These are phyloP conservation scores for Porogramme epimiltina DNA, from an alignment of 1,284 basidiomycete species.

Conservation along the genomic window DNA sequence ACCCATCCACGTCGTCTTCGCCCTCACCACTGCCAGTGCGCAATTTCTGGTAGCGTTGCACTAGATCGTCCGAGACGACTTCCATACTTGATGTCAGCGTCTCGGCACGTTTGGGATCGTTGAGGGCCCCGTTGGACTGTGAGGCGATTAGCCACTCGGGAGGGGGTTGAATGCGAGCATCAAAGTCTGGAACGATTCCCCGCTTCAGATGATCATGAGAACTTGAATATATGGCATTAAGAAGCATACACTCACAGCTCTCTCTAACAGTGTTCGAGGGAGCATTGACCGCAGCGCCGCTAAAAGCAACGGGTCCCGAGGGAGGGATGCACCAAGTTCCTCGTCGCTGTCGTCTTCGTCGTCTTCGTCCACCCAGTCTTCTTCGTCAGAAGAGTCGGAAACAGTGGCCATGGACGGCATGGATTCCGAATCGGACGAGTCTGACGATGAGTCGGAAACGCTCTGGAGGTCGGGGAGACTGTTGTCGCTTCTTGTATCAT, in stretches of 20 bases:
- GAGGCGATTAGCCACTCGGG: conserved; percentile 4
- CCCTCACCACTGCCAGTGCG: conserved; percentile 22
- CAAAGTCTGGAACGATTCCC: conserved; percentile 6
- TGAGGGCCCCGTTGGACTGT: conserved; percentile 5
- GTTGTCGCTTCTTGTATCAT: conserved; percentile 19
- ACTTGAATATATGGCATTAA: not conserved
- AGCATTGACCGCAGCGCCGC: not conserved
- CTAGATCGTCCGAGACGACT: conserved; percentile 24
- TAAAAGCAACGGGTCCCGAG: not conserved
- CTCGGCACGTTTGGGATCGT: conserved; percentile 28
- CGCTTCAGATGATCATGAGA: conserved; percentile 1
- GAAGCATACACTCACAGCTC: conserved; percentile 10
- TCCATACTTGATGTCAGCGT: conserved; percentile 28
- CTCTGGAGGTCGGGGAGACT: conserved; percentile 31
- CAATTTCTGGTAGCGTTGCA: conserved; percentile 31
- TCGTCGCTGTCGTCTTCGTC: conserved; percentile 2
- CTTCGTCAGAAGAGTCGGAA: not conserved
- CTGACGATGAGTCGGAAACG: conserved; percentile 29
- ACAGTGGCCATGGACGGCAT: not conserved
- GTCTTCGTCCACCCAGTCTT: conserved; percentile 2
- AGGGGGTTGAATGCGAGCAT: conserved; percentile 4
- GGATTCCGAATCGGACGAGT: conserved; percentile 15
- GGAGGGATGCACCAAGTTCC: not conserved
- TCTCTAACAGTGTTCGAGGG: conserved; percentile 9
- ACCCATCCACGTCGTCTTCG: conserved; percentile 23